A percentile compares a stretch with the other conserved stretches of the same genome.
Conservation (phyloP, 1,284 basidiomycete species). For the Laetiporus sulphureus region DNA sequence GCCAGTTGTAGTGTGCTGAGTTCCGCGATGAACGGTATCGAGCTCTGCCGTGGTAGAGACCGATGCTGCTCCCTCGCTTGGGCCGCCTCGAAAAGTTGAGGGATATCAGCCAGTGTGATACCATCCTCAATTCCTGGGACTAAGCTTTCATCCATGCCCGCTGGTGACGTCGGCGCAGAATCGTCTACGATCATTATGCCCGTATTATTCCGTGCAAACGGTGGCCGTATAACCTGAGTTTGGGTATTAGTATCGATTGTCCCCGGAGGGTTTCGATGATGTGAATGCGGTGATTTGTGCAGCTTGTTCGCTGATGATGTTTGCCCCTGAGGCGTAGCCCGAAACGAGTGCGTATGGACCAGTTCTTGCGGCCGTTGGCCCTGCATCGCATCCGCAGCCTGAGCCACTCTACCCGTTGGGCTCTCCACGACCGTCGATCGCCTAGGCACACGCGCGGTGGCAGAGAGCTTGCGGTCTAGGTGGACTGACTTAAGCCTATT, state of each 20-base stretch:
- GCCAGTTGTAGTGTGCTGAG: constrained; percentile 81
- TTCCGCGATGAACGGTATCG: constrained; percentile 79
- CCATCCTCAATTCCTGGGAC: constrained; percentile 58
- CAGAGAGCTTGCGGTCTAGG: constrained; percentile 91
- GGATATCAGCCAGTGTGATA: constrained; percentile 95
- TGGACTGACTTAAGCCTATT: constrained; percentile 93
- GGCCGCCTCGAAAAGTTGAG: constrained; percentile 87
- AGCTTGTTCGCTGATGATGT: constrained; percentile 13
- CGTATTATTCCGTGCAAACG: constrained; percentile 77
- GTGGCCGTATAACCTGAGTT: constrained; percentile 60
- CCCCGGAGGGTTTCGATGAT: constrained; percentile 33
- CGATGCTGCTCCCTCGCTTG: constrained; percentile 84
- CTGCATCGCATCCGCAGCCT: constrained; percentile 41
- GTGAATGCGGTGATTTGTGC: constrained; percentile 27
- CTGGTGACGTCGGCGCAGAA: constrained; percentile 62
- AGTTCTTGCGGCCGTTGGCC: constrained; percentile 23
- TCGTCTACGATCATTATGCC: constrained; percentile 90
- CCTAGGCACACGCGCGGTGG: constrained; percentile 86
- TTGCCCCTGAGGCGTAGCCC: constrained; percentile 12
- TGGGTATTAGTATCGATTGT: constrained; percentile 30
- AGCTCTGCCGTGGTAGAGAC: constrained; percentile 67
- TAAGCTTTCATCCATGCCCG: constrained; percentile 30
- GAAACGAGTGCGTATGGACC: constrained; percentile 12
- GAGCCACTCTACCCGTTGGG: constrained; percentile 85
- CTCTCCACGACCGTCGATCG: constrained; percentile 95